Base-by-base conservation (phyloP, 768 basidiomycete species). In the Boletus pseudopeckii region DNA sequence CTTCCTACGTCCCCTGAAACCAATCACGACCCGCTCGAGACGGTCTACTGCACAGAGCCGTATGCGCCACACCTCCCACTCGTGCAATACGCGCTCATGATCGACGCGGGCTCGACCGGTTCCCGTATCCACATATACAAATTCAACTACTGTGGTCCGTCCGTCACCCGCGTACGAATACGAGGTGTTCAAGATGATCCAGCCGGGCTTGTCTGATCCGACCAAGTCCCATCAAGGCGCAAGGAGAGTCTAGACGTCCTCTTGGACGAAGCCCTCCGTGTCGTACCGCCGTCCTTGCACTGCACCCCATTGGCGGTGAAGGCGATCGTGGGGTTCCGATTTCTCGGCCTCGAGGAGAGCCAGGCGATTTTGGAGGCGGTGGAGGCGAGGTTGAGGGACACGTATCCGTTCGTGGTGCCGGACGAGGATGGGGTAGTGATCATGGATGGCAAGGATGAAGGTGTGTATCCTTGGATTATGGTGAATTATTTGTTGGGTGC, bases 111-210 rank as follows among this genome's bases (percentile, higher is more conserved):
- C 22, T 98, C 95, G 17, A 97, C 94, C 0, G 97, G 96, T 18
- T 97, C 95, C 0, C 84, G 97, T 17, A 94, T 98, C 64, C 97
- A 99, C 78, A 80, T 98, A 32, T 99, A 98, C 85, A 98, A 97
- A 68, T 98, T 98, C 83, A 80, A 96, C 79, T 86, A 93, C 75
- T 94, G 93, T 75, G 76, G 77, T 0, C 69, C 85, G n/a, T n/a
- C n/a, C n/a, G 0, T 82, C 88, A 0, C 85, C 93, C 1, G 66
- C 76, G 20, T 90, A 90, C 71, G 96, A 98, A 68, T 94, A 94
- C 75, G 97, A 99, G 67, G 88, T 89, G 7, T 98, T 98, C 80
- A 81, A 81, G 64, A 81, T 84, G 78, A 84, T 79, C 7, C 78
- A 88, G 26, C 92, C 91, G 0, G 95, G 96, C 0, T 74, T 98